Evolutionary conservation across 805 yeast species (phyloP).

Genomic region (Metschnikowia lachancei): DNA sequence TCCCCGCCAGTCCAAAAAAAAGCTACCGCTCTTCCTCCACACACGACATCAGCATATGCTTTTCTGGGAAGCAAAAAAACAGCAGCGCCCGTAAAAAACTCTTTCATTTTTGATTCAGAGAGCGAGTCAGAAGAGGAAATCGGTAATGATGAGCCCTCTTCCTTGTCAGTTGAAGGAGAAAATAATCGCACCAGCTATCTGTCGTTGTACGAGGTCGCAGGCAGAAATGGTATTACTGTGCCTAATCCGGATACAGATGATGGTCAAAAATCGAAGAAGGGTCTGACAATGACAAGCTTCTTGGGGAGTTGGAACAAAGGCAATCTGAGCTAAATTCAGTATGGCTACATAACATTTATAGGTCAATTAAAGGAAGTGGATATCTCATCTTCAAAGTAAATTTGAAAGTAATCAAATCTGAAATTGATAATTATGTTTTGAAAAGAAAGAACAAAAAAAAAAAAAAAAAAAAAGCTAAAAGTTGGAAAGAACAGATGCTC

Average conservation of each 20-base stretch:
- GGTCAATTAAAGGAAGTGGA: background rate
- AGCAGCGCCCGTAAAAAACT: constrained; percentile 15
- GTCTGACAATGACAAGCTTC: constrained; percentile 32
- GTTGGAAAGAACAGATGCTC: too few species aligned
- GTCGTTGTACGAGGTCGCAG: constrained; percentile 52
- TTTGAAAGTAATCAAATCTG: too few species aligned
- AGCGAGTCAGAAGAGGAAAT: constrained; percentile 36
- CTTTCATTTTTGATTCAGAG: constrained; percentile 40
- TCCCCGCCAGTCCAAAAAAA: constrained; percentile 30
- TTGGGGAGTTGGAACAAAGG: constrained; percentile 22
- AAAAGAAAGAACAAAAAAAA: background rate
- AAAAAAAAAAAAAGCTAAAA: background rate
- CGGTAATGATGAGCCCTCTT: constrained; percentile 19
- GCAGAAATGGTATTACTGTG: constrained; percentile 35
- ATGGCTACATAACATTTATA: background rate
- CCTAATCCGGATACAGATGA: constrained; percentile 27
- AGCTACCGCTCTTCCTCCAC: constrained; percentile 43
- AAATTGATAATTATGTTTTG: too few species aligned
- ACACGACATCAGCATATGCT: constrained; percentile 42
- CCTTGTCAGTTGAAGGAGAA: constrained; percentile 7
- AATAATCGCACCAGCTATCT: constrained; percentile 37
- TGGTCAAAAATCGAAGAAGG: constrained; percentile 20
- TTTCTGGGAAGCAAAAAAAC: constrained; percentile 29
- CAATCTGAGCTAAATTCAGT: constrained; percentile 6
- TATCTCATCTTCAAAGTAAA: background rate